phyloP scores from a whole-genome alignment of 179 eudicot genomes.

The Silene vulgaris region DNA sequence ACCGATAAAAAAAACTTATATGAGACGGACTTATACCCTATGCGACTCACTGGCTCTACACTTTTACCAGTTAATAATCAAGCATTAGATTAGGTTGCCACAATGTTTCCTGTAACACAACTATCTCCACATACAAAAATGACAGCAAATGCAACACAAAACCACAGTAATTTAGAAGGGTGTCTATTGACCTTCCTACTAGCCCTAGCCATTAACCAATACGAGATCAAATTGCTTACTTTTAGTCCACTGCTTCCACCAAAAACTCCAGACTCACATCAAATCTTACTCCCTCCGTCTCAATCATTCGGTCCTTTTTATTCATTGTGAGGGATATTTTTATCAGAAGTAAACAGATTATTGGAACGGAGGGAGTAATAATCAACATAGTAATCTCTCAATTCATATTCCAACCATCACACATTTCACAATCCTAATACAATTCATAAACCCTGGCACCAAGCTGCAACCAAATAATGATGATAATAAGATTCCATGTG shows the following conservation, averaged over 20 bases:
- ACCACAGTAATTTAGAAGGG: background rate
- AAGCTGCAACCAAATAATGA: background rate
- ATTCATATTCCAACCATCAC: conserved; percentile 1
- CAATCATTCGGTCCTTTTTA: no score
- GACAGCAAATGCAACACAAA: background rate
- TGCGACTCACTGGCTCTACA: background rate
- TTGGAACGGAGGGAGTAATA: no score
- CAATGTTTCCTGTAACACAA: background rate
- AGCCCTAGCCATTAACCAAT: background rate
- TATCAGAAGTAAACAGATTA: no score
- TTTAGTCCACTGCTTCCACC: background rate
- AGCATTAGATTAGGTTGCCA: conserved; percentile 6
- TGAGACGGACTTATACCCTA: background rate
- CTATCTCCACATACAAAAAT: background rate
- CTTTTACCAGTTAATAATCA: background rate
- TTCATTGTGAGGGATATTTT: no score
- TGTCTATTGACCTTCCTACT: no score
- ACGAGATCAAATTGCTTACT: background rate
- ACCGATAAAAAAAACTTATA: background rate
- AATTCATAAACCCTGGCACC: background rate
- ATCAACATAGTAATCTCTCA: background rate
- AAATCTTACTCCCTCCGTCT: no score
- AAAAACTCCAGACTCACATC: no score
- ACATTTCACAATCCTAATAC: background rate
- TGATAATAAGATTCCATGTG: background rate